Percentiles rank a stretch among this genome's conserved stretches.
These are phyloP conservation scores for Jimgerdemannia lactiflua DNA, from an alignment of 192 early-diverging fungal genomes.

Conservation along the genomic window DNA sequence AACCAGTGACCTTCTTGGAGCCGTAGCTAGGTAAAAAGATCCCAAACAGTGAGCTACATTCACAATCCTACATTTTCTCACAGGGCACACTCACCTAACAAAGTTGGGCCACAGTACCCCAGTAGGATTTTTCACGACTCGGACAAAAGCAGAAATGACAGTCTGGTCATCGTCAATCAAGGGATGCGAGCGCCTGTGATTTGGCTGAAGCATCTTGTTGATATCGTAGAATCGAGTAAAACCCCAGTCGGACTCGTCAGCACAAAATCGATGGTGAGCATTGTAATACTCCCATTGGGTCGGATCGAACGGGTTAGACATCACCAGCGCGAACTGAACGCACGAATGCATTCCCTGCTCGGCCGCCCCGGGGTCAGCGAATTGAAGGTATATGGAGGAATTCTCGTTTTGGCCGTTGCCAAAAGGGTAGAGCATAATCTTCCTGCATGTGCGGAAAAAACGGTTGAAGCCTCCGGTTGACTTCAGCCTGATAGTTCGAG, in stretches of 20 bases:
- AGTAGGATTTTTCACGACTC: conserved; percentile 78
- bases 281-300: conserved; percentile 54
- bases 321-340: no score
- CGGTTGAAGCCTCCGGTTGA: no score
- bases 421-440: conserved; percentile 82
- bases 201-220: conserved; percentile 34
- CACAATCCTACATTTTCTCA: no score
- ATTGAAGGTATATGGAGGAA: conserved; percentile 86
- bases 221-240: conserved; percentile 78
- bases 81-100: conserved; percentile 64
- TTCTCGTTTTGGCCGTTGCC: conserved; percentile 74
- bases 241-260: conserved; percentile 99
- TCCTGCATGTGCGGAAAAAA: no score
- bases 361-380: conserved; percentile 60
- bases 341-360: conserved; percentile 8
- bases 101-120: conserved; percentile 97
- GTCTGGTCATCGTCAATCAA: no score
- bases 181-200: conserved; percentile 43
- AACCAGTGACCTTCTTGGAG: no score
- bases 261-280: conserved; percentile 82
- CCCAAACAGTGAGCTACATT: no score
- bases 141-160: no score
- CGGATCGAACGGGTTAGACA: no score
- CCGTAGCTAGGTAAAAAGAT: no score
- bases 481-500: no score